These are phyloP conservation scores for Phytophthora tentaculata DNA, from an alignment of 352 stramenopile genomes.

Conservation along the genomic window DNA sequence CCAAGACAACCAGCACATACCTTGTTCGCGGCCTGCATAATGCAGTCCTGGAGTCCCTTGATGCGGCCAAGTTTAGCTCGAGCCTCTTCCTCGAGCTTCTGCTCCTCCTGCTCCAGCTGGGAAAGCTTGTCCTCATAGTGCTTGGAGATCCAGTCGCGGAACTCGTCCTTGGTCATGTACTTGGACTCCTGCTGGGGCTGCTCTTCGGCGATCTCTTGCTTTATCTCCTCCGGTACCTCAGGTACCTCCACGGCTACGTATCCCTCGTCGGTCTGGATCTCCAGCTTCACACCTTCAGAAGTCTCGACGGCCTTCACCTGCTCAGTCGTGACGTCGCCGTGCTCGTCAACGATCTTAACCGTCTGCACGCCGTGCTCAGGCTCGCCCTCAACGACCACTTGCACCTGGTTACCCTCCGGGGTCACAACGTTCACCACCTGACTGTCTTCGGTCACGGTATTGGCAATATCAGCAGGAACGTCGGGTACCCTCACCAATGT, in stretches of 20 bases:
- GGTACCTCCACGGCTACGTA: constrained; percentile 7
- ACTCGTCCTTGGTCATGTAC: constrained; percentile 56
- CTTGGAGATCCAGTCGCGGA: constrained; percentile 36
- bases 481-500: constrained; percentile 13
- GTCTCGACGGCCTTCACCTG: constrained; percentile 10
- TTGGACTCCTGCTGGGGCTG: background rate
- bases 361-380: constrained; percentile 16
- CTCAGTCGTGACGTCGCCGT: constrained; percentile 9
- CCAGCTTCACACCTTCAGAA: constrained; percentile 9
- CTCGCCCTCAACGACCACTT: constrained; percentile 17
- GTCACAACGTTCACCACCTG: constrained; percentile 23
- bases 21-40: constrained; percentile 53
- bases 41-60: constrained; percentile 49
- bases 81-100: constrained; percentile 29
- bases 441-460: constrained; percentile 1
- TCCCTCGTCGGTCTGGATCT: constrained; percentile 9
- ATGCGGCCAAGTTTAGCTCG: constrained; percentile 28
- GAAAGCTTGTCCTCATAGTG: constrained; percentile 36
- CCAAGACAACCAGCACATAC: constrained; percentile 20
- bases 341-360: constrained; percentile 11
- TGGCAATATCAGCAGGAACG: constrained; percentile 26
- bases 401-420: background rate
- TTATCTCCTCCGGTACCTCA: constrained; percentile 9
- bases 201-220: constrained; percentile 5
- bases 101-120: constrained; percentile 17